Evolutionary conservation across 176 grass and related monocot species (phyloP).

Genomic region (Oryza meridionalis): DNA sequence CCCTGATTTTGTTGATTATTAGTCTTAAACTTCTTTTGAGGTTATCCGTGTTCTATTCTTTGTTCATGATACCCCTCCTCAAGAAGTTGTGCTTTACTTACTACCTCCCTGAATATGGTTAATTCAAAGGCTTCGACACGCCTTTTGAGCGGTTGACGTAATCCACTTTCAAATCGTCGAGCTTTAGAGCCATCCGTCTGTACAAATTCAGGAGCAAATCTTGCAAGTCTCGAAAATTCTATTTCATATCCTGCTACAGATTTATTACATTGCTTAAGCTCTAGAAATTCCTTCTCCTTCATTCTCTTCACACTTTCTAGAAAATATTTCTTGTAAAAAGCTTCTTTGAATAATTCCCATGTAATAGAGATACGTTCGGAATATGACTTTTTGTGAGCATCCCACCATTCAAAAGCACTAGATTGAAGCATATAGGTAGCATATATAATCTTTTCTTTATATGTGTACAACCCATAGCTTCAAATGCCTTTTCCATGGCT

Average conservation of each 20-base stretch:
- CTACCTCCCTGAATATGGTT: neutral
- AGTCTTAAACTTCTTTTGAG: neutral
- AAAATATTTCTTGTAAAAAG: neutral
- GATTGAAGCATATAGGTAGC: neutral
- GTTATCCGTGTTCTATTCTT: neutral
- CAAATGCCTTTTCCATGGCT: constrained; percentile 13
- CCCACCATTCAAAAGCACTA: neutral
- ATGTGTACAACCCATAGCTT: neutral
- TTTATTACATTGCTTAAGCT: neutral
- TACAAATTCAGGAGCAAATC: neutral
- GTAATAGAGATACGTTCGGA: neutral
- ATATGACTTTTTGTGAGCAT: neutral
- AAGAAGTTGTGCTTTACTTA: neutral
- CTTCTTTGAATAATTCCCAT: neutral
- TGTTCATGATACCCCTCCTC: neutral
- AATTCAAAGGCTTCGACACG: neutral
- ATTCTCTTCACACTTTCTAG: neutral
- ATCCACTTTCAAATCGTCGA: neutral
- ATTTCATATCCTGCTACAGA: neutral
- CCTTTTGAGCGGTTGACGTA: neutral
- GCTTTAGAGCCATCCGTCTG: neutral
- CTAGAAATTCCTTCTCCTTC: neutral
- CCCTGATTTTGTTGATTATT: neutral
- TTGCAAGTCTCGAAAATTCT: neutral
- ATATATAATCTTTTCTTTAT: neutral